Evolutionary conservation across 2,329 filamentous ascomycete genomes (phyloP), one percentile per base, ranked within the genome.

Genomic region (Hypoxylon sp.): DNA sequence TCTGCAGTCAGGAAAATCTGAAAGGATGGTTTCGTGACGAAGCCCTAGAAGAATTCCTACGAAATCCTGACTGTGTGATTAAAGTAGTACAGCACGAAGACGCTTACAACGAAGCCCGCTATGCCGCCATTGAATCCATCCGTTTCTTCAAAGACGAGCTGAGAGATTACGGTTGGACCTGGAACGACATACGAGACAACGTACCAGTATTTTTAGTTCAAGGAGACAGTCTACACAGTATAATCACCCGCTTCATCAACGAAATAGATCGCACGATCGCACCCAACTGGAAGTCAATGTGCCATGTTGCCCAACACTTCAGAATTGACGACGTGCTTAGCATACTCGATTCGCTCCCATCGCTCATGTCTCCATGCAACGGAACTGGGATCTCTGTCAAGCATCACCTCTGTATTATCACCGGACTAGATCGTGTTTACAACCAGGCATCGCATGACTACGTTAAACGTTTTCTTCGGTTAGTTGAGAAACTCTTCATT

Each of bases 151-250:
- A 11, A 7, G 25, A 45, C 9, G 11, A 23, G 3, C 7, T 19
- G 2, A 20, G 6, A 20, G 12, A 16, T 7, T 3, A 3, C 9
- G 13, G 23, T 11, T 12, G 4, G 7, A 13, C 7, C 1, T 32
- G 30, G 49, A 1, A 29, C 2, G 9, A 32, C 2, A 34, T 43
- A 11, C 16, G 17, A 23, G 19, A 43, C 2, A n/a, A 13, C 2
- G 30, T 23, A 15, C 50, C 50, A 9, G 50, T 53, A 1, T n/a
- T 53, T 4, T 44, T 44, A 21, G 19, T 35, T n/a, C n/a, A n/a
- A n/a, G n/a, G n/a, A n/a, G n/a, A n/a, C n/a, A n/a, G n/a, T n/a
- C n/a, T n/a, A n/a, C n/a, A n/a, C n/a, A n/a, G n/a, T n/a, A n/a
- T n/a, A n/a, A n/a, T n/a, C n/a, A n/a, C n/a, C n/a, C 11, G n/a